Base-by-base conservation (phyloP, 495 filamentous ascomycete species). In the Umbilicaria muhlenbergii region DNA sequence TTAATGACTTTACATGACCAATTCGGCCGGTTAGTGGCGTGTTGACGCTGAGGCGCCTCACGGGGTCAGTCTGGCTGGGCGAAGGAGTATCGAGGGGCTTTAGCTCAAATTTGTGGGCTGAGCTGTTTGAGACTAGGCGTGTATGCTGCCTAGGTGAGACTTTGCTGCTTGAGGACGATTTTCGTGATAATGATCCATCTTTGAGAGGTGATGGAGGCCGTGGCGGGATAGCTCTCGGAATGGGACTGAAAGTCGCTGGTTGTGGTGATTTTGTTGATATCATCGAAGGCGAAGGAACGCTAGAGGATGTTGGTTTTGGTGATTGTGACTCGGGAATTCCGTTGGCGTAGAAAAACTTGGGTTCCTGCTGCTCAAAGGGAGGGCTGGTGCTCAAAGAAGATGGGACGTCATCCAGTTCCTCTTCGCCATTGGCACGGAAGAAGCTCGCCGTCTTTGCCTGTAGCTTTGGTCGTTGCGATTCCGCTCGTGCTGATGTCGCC, bases 381-480 rank as follows among this genome's bases (percentile, higher is more conserved):
- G 46, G 40, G 39, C 44, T 42, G 36, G 34, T 33, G 41, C 21
- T 47, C 47, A 18, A 38, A 15, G 28, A 19, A n/a, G 16, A 19
- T 34, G 34, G 51, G 16, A 37, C 38, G 19, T 33, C 44, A 19
- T 42, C 34, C 14, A 38, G 15, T 3, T 32, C 28, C 34, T 34
- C 33, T 3, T 42, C 36, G 6, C 68, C 70, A 48, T 70, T 74
- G 36, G 69, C 66, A 46, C 74, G 70, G 46, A 80, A 64, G 45
- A 82, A 80, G 5, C 65, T 74, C 1, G 78, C 52, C 0, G 65
- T 50, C 3, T 61, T 63, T 64, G 38, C 39, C 50, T 39, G 46
- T 44, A 19, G 53, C 47, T 34, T 48, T 54, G 33, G 55, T 24
- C 59, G 58, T 39, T 47, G 35, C 19, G 59, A 55, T 13, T 45